Evolutionary conservation across 2,329 filamentous ascomycete genomes (phyloP).

Genomic region (Hypoxylon sp.): DNA sequence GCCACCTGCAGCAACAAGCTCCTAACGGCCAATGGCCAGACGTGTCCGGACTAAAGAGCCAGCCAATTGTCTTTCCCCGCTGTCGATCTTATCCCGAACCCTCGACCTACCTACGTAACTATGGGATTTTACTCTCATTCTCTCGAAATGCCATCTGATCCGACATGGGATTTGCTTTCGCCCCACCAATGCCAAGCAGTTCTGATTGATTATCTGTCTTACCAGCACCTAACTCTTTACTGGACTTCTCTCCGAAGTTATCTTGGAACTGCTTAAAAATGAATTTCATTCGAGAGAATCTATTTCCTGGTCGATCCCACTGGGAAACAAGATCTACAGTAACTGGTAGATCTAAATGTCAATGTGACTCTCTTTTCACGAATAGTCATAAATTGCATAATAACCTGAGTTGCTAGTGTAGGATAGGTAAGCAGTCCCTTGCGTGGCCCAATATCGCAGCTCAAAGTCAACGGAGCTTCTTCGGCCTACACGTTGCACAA

Average conservation of each 20-base stretch:
- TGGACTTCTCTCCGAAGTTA: not conserved
- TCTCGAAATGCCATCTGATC: slow-evolving; percentile 40
- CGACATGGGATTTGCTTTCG: slow-evolving; percentile 39
- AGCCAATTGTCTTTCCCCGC: slow-evolving; percentile 20
- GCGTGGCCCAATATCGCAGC: not conserved
- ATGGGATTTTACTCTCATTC: slow-evolving; percentile 35
- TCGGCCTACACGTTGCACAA: slow-evolving; percentile 2
- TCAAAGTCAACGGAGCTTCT: slow-evolving; percentile 9
- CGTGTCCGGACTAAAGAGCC: slow-evolving; percentile 2
- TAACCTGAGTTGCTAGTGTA: not conserved
- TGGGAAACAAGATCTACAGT: slow-evolving; percentile 9
- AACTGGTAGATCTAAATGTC: not conserved
- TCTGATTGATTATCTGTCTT: slow-evolving; percentile 29
- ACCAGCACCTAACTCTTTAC: not conserved
- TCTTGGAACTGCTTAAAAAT: not conserved
- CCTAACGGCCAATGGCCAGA: not conserved
- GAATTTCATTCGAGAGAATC: not conserved
- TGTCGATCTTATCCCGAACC: slow-evolving; percentile 33
- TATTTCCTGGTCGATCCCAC: slow-evolving; percentile 2
- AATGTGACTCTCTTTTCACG: slow-evolving; percentile 3
- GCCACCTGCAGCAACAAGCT: slow-evolving; percentile 7
- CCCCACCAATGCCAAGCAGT: slow-evolving; percentile 33
- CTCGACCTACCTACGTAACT: slow-evolving; percentile 2
- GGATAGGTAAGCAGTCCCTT: slow-evolving; percentile 14
- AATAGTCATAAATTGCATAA: slow-evolving; percentile 8